Conservation (phyloP, 1,284 basidiomycete genomes). For the Austropuccinia psidii region DNA sequence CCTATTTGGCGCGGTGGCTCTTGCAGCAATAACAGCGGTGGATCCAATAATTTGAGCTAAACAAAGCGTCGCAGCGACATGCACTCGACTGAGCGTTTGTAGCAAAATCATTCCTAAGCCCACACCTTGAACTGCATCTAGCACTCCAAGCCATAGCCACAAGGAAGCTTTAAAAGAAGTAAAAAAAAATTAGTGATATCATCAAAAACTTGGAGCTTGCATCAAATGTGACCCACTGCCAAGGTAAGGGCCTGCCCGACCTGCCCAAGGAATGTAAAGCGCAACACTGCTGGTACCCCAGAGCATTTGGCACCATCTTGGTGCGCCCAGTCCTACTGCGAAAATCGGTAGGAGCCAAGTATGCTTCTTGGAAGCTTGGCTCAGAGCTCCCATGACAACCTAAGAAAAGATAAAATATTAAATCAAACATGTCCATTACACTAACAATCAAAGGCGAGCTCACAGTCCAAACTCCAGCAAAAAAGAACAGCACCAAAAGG, state of each 20-base stretch:
- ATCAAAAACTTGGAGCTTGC: not conserved
- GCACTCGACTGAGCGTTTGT: slow-evolving; percentile 80
- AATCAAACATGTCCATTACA: not conserved
- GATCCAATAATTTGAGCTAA: slow-evolving; percentile 60
- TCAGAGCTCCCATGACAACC: slow-evolving; percentile 62
- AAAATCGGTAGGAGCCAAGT: slow-evolving; percentile 89
- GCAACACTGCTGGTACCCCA: slow-evolving; percentile 82
- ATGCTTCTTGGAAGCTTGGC: slow-evolving; percentile 78
- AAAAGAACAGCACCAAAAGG: slow-evolving; percentile 70
- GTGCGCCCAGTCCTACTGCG: slow-evolving; percentile 81
- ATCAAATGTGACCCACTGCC: slow-evolving; percentile 29
- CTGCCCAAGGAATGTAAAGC: slow-evolving; percentile 84
- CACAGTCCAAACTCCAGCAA: slow-evolving; percentile 71
- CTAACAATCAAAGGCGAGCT: not conserved
- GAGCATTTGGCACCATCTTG: slow-evolving; percentile 80
- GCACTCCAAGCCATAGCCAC: slow-evolving; percentile 87
- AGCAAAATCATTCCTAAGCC: slow-evolving; percentile 87
- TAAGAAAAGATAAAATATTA: not conserved
- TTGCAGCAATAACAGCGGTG: slow-evolving; percentile 72
- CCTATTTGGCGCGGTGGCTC: slow-evolving; percentile 71
- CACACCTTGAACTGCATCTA: slow-evolving; percentile 85
- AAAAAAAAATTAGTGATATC: not conserved
- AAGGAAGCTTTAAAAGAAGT: slow-evolving; percentile 58
- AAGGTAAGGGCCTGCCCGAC: slow-evolving; percentile 70
- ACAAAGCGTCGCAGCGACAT: slow-evolving; percentile 82